A percentile compares a stretch with the other conserved stretches of the same genome.
Conservation (phyloP, 1,284 basidiomycete species). For the Mycena citricolor region DNA sequence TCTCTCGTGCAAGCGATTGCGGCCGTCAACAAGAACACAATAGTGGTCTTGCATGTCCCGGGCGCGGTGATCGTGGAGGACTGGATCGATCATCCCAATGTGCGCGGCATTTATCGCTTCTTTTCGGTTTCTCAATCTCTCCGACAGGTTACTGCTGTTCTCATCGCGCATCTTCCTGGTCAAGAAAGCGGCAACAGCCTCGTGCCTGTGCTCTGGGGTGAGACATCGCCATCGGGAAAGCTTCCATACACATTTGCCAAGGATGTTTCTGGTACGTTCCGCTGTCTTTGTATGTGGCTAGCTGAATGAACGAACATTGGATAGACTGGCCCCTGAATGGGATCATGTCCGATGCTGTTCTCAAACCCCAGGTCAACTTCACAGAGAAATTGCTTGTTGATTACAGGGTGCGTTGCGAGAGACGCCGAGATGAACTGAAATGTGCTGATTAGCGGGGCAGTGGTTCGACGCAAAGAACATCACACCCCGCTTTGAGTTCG, state of each 20-base stretch:
- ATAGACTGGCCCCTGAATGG: slow-evolving; percentile 16
- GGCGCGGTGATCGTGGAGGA: slow-evolving; percentile 17
- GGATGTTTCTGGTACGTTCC: slow-evolving; percentile 5
- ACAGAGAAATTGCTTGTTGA: slow-evolving; percentile 15
- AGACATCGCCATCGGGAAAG: slow-evolving; percentile 53
- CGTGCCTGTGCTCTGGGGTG: slow-evolving; percentile 46
- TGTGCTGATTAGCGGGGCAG: neutral
- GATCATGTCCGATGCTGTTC: slow-evolving; percentile 8
- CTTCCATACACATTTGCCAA: slow-evolving; percentile 48
- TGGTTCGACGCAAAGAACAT: slow-evolving; percentile 19
- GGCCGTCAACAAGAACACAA: slow-evolving; percentile 19
- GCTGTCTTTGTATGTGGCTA: neutral
- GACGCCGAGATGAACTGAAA: slow-evolving; percentile 14
- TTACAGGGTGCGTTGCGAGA: slow-evolving; percentile 6
- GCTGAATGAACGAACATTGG: too few species aligned
- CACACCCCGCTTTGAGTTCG: slow-evolving; percentile 13
- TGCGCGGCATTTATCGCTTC: slow-evolving; percentile 1
- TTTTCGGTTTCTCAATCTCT: too few species aligned
- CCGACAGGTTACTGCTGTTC: slow-evolving; percentile 15
- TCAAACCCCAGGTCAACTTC: slow-evolving; percentile 13
- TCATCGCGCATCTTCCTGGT: slow-evolving; percentile 15
- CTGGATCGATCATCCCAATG: slow-evolving; percentile 18
- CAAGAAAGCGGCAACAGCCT: slow-evolving; percentile 46
- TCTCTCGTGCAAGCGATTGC: slow-evolving; percentile 14
- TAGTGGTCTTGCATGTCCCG: slow-evolving; percentile 16